Percentiles rank a stretch among this genome's conserved stretches.
These are phyloP conservation scores for Umbelopsis isabellina DNA, from an alignment of 192 early-diverging fungal species.

Conservation along the genomic window DNA sequence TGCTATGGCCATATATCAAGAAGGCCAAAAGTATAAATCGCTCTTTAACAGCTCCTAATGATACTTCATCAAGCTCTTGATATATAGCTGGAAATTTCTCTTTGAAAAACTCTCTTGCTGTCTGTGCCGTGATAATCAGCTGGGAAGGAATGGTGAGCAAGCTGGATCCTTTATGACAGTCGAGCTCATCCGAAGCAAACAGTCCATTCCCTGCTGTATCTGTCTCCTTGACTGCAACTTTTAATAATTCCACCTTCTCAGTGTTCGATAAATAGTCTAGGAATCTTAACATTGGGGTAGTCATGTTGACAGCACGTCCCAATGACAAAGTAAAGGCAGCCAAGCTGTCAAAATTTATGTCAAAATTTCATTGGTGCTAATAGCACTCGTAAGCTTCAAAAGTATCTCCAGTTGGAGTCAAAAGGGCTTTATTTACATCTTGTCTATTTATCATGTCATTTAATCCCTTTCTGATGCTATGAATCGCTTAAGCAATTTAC, in stretches of 20 bases:
- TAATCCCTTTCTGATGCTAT: no score
- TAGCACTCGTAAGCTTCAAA: no score
- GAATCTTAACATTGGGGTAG: neutral
- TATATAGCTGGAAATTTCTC: neutral
- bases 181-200: neutral
- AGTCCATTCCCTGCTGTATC: slow-evolving; percentile 29
- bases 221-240: slow-evolving; percentile 13
- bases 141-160: neutral
- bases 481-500: no score
- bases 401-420: no score
- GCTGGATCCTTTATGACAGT: neutral
- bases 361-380: no score
- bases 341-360: no score
- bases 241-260: neutral
- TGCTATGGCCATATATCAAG: slow-evolving; percentile 22
- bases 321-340: no score
- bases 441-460: no score
- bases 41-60: neutral
- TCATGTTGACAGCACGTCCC: neutral
- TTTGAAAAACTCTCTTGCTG: neutral
- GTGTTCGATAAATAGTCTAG: neutral
- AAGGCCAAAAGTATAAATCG: no score
- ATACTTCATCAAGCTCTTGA: neutral
- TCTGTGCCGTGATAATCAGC: neutral
- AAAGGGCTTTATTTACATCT: no score